phyloP scores from a whole-genome alignment of 345 rosid genomes.

The Syzygium aqueum region DNA sequence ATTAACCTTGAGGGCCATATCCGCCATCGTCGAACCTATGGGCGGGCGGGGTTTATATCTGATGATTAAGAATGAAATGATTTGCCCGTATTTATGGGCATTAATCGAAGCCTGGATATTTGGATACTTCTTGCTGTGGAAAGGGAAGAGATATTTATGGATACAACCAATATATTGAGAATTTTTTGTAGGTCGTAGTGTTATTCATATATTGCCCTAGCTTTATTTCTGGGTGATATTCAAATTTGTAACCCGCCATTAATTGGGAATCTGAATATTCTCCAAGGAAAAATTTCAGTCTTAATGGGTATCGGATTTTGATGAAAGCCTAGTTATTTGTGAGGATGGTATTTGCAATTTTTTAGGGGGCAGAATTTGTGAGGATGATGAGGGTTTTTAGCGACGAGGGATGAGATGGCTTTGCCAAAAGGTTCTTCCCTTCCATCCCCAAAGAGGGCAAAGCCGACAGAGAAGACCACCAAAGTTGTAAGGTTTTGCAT shows the following conservation, averaged over 20 bases:
- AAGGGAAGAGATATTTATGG: neutral
- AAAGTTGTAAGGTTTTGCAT: neutral
- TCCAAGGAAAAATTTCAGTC: neutral
- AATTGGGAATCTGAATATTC: accelerated
- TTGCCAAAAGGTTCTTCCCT: neutral
- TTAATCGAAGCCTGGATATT: neutral
- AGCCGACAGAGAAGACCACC: neutral
- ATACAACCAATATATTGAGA: neutral
- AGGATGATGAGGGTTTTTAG: neutral
- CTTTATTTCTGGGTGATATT: neutral
- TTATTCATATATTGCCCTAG: neutral
- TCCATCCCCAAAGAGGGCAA: neutral
- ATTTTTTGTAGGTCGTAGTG: neutral
- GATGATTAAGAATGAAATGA: neutral
- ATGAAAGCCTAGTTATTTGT: neutral
- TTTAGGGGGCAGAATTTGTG: neutral
- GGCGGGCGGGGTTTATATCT: neutral
- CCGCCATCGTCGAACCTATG: neutral
- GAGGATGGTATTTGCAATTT: neutral
- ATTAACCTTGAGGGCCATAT: neutral
- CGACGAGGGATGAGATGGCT: neutral
- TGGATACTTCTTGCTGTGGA: neutral
- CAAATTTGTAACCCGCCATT: accelerated
- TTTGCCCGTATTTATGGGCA: neutral
- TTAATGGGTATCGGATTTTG: neutral